Base-by-base conservation (phyloP, 208 protist species). In the Trypanosoma theileri region DNA sequence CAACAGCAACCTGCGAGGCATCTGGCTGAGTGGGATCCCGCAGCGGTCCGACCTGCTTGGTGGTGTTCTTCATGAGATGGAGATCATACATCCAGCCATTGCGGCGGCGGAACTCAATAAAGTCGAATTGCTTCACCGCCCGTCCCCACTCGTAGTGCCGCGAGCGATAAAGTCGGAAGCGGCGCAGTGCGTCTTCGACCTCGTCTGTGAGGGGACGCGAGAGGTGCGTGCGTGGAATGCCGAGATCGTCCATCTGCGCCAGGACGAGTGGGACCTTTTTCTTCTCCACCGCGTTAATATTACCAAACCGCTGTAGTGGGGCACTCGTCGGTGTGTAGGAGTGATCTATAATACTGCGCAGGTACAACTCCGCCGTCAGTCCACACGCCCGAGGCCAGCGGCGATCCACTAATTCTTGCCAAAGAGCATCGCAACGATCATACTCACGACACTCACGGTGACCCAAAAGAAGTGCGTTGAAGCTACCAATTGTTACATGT, bases 31-130 rank as follows among this genome's bases (percentile, higher is more conserved):
- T 84, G 12, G 86, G 81, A 73, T 93, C 87, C 14, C 87, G 84
- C 51, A 85, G 75, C 22, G 85, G 86, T 19, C 82, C 83, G 50
- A 88, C 67, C 59, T 79, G 79, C 53, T 82, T 82, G 6, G 80
- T 91, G 21, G 86, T 90, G 75, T 80, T 82, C 71, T 89, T 89
- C 86, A 95, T 93, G 14, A 89, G 57, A 53, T 93, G 81, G 31
- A 95, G 41, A 72, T 95, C 90, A 66, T 93, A 93, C 79, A 95
- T 77, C 88, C 90, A 95, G n/a, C 90, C 90, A 51, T 93, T 71
- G 44, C 87, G 87, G 62, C 87, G 85, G 46, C 90, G 85, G 75
- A 95, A 95, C 73, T 95, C 85, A 58, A 93, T 91, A 66, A 95
- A 95, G 78, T 90, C 84, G 31, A 95, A 95, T 82, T 93, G 90